Base-by-base conservation (phyloP, 164 flowering plant genomes). In the Litsea cubeba region DNA sequence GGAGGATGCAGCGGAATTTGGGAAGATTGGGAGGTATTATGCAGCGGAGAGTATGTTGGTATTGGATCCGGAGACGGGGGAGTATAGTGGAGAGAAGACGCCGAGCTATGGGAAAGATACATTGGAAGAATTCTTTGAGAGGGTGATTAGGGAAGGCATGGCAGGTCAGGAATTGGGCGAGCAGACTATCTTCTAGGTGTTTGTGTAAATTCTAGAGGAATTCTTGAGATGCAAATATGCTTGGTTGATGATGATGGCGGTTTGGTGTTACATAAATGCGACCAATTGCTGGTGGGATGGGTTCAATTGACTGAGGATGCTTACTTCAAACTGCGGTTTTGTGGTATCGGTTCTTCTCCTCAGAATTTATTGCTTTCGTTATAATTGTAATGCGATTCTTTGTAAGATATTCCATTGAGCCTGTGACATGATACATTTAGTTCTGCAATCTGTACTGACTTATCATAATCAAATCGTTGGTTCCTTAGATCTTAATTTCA, bases 1-100 rank as follows among this genome's bases (percentile, higher is more conserved):
- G 87, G 95, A 91, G 78, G 97, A 95, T 76, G 91, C 92, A 1
- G 97, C 93, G 15, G 97, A 95, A 83, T 95, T 88, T 80, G 98
- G 95, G 75, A 95, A 91, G 77, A 95, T 93, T 64, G 98, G 98
- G 57, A 87, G 97, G 86, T 93, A 93, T 74, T 95, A 95, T 79
- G 97, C 97, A 0, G 97, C 94, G 0, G 97, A 95, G 83, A 93
- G 97, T 71, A 93, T 95, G 98, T 74, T 93, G 84, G 67, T 90
- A 68, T 84, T 85, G 86, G 95, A 95, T 79, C 89, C 90, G 10
- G 93, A 91, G 70, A 89, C 89, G 2, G 95, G 95, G 18, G 89
- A 91, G 62, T 95, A 93, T 71, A 85, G 86, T 81, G 91, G 89
- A 30, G 95, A 95, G 75, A 81, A 84, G 78, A 95, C 97, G 3